Base-by-base conservation (phyloP, 768 basidiomycete genomes). In the Hebeloma cylindrosporum region DNA sequence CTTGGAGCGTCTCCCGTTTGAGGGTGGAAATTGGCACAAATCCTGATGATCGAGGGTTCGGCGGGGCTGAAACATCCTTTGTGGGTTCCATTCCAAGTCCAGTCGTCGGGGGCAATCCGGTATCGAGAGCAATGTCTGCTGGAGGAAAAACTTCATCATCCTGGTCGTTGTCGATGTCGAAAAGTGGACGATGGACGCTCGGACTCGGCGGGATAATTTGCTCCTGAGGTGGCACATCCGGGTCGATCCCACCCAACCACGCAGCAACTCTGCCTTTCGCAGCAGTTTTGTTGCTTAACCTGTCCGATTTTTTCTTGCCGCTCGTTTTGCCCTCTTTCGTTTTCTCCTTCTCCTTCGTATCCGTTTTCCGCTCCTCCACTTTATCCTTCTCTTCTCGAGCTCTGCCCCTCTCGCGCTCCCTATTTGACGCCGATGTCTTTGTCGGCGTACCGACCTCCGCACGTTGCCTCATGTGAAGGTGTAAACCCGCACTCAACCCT, bases 11-110 rank as follows among this genome's bases (percentile, higher is more conserved):
- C 30, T 72, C 70, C 36, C 68, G 65, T 41, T 75, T 77, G 37
- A 79, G 69, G 0, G 78, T 77, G 4, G 75, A 71, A 9, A 88
- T 76, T 0, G 85, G 80, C 14, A 87, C 72, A 54, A 89, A 89
- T 1, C 85, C 87, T 39, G 85, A 87, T 2, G 85, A 88, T 2
- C 85, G 80, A 20, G 85, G 83, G 59, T 88, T 82, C 0, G 85
- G 84, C 0, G 69, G 61, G 20, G 68, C 57, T 21, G 67, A 65
- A 30, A 60, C 52, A 32, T 60, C 63, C 18, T 50, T 45, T 21
- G 44, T 36, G 9, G 48, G 22, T 20, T 51, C 45, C 9, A 38
- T 3, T 25, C 40, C 37, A 14, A 45, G 41, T 20, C 38, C 40
- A 14, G 36, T 26, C 18, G 23, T 22, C 4, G 60, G 36, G 8